Conservation (phyloP, 805 yeast species). For the Maudiozyma serrabonitensis region DNA sequence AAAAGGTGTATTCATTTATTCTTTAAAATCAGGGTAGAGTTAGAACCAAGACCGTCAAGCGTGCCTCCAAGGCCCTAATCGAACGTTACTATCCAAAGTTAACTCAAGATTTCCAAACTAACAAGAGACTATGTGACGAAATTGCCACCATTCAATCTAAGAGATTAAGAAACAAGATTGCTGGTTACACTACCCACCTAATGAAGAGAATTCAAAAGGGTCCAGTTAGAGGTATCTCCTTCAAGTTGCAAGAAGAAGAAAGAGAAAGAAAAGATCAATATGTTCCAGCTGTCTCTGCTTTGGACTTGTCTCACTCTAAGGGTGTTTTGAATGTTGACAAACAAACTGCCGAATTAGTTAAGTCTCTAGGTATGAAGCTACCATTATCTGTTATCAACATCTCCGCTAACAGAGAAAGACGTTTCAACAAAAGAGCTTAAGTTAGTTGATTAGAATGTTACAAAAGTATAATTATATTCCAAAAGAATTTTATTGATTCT, state of each 20-base stretch:
- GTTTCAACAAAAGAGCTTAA: slow-evolving; percentile 86
- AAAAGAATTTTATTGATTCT: not conserved
- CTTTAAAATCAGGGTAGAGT: slow-evolving; percentile 80
- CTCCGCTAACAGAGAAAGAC: slow-evolving; percentile 84
- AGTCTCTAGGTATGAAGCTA: slow-evolving; percentile 83
- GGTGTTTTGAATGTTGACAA: slow-evolving; percentile 94
- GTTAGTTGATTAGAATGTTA: not conserved
- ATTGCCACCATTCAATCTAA: slow-evolving; percentile 98
- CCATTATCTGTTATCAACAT: slow-evolving; percentile 80
- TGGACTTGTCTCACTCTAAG: slow-evolving; percentile 93
- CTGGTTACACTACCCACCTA: slow-evolving; percentile 99
- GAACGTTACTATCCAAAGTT: slow-evolving; percentile 99
- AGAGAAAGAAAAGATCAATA: slow-evolving; percentile 99
- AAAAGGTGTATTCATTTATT: not conserved
- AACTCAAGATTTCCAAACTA: slow-evolving; percentile 98
- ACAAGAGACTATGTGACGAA: slow-evolving; percentile 98
- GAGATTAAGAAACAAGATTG: slow-evolving; percentile 99
- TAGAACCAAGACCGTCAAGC: slow-evolving; percentile 99
- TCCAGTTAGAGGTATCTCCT: slow-evolving; percentile 99
- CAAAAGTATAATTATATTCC: too few relatives aligned
- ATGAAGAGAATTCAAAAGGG: slow-evolving; percentile 99
- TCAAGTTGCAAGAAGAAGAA: slow-evolving; percentile 99
- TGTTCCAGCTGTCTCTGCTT: slow-evolving; percentile 99
- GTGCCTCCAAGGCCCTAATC: slow-evolving; percentile 99
- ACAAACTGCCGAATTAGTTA: slow-evolving; percentile 92